Percentiles rank a stretch among this genome's conserved stretches.
phyloP scores from a whole-genome alignment of 23 red algal species.

The Gracilaria vermiculophylla region DNA sequence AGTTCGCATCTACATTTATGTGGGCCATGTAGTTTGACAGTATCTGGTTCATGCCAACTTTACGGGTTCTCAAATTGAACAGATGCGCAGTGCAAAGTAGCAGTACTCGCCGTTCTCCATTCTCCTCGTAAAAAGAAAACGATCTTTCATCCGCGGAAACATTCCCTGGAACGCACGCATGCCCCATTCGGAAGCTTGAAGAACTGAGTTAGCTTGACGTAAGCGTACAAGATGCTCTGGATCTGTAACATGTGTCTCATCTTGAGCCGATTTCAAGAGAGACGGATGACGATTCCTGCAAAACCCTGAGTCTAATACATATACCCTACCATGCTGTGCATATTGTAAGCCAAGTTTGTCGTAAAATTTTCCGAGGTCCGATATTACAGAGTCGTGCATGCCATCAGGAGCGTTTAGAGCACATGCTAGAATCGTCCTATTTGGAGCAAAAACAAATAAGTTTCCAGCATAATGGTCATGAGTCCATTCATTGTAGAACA shows the following conservation, averaged over 20 bases:
- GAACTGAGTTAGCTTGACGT: slow-evolving; percentile 3
- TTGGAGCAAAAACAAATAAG: slow-evolving; percentile 18
- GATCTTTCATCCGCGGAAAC: slow-evolving; percentile 30
- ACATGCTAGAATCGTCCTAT: slow-evolving; percentile 13
- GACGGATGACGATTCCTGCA: neutral
- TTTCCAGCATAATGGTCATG: slow-evolving; percentile 18
- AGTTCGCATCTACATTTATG: neutral
- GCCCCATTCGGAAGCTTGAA: slow-evolving; percentile 25
- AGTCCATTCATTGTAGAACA: slow-evolving; percentile 38
- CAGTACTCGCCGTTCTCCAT: neutral
- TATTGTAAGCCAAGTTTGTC: neutral
- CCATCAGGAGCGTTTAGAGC: neutral
- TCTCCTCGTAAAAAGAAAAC: slow-evolving; percentile 20
- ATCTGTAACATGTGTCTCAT: neutral
- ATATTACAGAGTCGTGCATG: neutral
- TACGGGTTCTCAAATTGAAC: slow-evolving; percentile 14
- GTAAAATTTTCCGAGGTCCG: neutral
- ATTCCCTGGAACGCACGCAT: slow-evolving; percentile 38
- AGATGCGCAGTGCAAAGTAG: neutral
- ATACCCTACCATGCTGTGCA: neutral
- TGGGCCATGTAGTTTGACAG: neutral
- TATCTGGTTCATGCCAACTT: slow-evolving; percentile 23
- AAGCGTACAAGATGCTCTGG: neutral
- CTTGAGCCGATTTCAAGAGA: slow-evolving; percentile 15
- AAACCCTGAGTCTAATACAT: slow-evolving; percentile 7